Base-by-base conservation (phyloP, 2,329 filamentous ascomycete genomes). In the Penicillium polonicum region DNA sequence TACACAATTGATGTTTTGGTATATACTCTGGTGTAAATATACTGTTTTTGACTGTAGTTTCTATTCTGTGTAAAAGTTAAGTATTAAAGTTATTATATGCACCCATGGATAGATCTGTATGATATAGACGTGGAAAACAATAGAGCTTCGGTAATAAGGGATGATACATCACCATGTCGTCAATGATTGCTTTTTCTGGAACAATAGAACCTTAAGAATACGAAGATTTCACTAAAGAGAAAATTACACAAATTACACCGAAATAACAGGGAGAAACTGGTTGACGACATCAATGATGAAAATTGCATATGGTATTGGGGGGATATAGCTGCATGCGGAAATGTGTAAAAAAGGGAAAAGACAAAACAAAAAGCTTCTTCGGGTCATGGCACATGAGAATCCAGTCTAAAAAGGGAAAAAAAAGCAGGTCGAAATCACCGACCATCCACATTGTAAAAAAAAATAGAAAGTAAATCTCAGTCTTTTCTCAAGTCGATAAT, bases 401-500 rank as follows among this genome's bases (percentile, higher is more conserved):
- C 49, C 49, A 57, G 49, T 57, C 55, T 57, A 57, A 57, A 51
- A 43, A 12, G 23, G 29, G 43, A 0, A 13, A 42, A 33, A 48
- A 52, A 57, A 27, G 9, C 4, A 51, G 39, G 41, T 55, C 46
- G 39, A 55, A 61, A 56, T 36, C 43, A 60, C 57, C 58, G 55
- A 63, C 64, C 63, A 57, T 60, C 33, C 41, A 35, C n/a, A 44
- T 57, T 43, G 38, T 35, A 55, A 31, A 53, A 21, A 59, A 44
- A 45, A 52, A 12, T 31, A 12, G 29, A 36, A 55, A 41, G 15
- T 51, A 50, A 33, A 52, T 42, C n/a, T 52, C 36, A 53, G 55
- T 53, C 59, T 57, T 44, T 45, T 60, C 38, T 59, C 59, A 60
- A 27, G 29, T 49, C 51, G 25, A 41, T 50, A 21, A 44, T 54